phyloP scores from a whole-genome alignment of 345 rosid genomes.

The Eucalyptus dawsonii region DNA sequence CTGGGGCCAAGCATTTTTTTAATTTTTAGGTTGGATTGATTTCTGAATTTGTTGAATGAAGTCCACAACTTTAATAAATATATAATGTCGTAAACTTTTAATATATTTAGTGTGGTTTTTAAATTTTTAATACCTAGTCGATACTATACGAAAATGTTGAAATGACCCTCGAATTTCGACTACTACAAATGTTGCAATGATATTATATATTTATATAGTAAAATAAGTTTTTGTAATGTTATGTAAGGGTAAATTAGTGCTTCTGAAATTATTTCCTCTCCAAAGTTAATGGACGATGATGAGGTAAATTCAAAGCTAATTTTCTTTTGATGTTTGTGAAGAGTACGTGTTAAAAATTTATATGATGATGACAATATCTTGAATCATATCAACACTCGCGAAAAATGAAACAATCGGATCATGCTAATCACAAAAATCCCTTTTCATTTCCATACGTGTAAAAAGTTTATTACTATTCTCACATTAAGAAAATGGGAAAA shows the following conservation, averaged over 20 bases:
- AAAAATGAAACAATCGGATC: not conserved
- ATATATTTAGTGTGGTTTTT: accelerated
- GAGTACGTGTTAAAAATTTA: not conserved
- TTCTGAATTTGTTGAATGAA: too few relatives aligned
- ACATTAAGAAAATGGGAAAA: too few relatives aligned
- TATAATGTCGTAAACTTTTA: accelerated
- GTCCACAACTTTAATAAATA: not conserved
- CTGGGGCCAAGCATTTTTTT: not conserved
- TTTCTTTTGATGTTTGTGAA: accelerated
- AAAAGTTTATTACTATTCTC: not conserved
- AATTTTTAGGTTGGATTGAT: not conserved
- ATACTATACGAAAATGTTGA: too few relatives aligned
- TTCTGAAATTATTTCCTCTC: too few relatives aligned
- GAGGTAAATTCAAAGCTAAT: too few relatives aligned
- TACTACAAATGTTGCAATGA: too few relatives aligned
- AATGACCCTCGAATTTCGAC: too few relatives aligned
- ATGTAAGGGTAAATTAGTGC: too few relatives aligned
- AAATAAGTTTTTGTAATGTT: not conserved
- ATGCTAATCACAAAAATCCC: not conserved
- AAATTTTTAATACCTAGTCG: accelerated
- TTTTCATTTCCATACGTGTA: not conserved
- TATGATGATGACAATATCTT: not conserved
- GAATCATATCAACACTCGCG: accelerated
- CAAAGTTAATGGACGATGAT: too few relatives aligned
- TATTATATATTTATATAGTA: not conserved